A percentile compares a stretch with the other conserved stretches of the same genome.
phyloP scores from a whole-genome alignment of 2,329 filamentous ascomycete species.

The Fusarium brachygibbosum region DNA sequence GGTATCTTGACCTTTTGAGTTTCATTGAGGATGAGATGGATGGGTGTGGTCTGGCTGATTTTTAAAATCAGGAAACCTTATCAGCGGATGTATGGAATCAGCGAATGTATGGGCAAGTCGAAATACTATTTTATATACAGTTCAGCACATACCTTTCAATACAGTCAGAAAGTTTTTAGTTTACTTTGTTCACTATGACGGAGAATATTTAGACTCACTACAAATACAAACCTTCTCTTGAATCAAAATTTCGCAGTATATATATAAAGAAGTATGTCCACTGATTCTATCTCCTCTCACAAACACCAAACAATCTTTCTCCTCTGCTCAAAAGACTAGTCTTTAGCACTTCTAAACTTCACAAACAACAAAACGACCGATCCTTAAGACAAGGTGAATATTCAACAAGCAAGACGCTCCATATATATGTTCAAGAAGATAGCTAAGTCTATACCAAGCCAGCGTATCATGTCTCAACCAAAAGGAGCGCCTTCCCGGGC shows the following conservation, averaged over 20 bases:
- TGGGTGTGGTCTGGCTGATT: neutral
- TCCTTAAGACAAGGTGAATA: neutral
- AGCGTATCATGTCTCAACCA: too few species aligned
- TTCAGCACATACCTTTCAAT: too few species aligned
- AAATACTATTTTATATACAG: too few species aligned
- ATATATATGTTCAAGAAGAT: too few species aligned
- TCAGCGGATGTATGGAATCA: neutral
- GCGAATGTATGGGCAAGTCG: too few species aligned
- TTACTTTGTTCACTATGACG: too few species aligned
- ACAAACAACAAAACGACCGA: neutral
- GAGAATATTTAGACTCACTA: neutral
- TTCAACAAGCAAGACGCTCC: neutral
- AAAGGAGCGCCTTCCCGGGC: too few species aligned
- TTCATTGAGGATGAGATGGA: neutral
- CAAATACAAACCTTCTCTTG: neutral
- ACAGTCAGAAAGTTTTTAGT: too few species aligned
- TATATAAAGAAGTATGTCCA: too few species aligned
- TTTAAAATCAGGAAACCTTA: neutral
- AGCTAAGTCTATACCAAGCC: too few species aligned
- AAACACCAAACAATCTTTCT: fast-evolving
- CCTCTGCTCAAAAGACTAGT: neutral
- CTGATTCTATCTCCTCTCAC: too few species aligned
- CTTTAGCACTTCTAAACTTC: neutral
- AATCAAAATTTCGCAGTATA: too few species aligned
- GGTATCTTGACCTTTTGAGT: neutral